These are phyloP conservation scores for Capsicum baccatum DNA, from an alignment of 257 asterid genomes.

Conservation along the genomic window DNA sequence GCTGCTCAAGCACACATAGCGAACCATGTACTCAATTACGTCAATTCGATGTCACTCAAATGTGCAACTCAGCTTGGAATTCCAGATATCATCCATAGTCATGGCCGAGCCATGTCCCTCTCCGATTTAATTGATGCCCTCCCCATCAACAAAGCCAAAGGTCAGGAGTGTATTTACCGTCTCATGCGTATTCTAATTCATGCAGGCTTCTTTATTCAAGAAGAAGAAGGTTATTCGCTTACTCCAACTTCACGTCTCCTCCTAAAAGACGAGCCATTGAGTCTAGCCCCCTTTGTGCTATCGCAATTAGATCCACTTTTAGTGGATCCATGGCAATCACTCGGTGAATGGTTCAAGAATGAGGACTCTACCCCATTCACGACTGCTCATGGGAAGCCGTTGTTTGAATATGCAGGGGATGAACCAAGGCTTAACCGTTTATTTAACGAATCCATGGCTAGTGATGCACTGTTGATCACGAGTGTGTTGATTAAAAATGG, in stretches of 20 bases:
- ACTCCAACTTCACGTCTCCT: constrained; percentile 30
- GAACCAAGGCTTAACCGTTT: neutral
- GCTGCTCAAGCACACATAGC: constrained; percentile 39
- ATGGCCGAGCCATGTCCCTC: constrained; percentile 28
- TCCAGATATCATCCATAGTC: constrained; percentile 36
- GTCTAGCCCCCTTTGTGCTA: neutral
- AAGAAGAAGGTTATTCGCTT: constrained; percentile 22
- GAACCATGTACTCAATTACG: constrained; percentile 33
- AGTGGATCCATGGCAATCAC: neutral
- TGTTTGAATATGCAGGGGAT: neutral
- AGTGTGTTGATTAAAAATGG: neutral
- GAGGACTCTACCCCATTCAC: constrained; percentile 5
- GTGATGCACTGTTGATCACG: neutral
- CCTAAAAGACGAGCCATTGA: constrained; percentile 25
- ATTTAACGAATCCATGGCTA: neutral
- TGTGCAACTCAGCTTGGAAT: constrained; percentile 37
- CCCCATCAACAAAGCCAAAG: constrained; percentile 23
- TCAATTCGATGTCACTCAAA: constrained; percentile 36
- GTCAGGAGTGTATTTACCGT: neutral
- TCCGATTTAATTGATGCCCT: constrained; percentile 28
- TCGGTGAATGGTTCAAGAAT: neutral
- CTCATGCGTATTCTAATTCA: constrained; percentile 30
- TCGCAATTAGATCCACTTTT: neutral
- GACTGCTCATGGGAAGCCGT: neutral
- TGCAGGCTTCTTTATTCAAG: constrained; percentile 32